Evolutionary conservation across 2,329 filamentous ascomycete genomes (phyloP).

Genomic region (Alternaria novae-zelandiae): DNA sequence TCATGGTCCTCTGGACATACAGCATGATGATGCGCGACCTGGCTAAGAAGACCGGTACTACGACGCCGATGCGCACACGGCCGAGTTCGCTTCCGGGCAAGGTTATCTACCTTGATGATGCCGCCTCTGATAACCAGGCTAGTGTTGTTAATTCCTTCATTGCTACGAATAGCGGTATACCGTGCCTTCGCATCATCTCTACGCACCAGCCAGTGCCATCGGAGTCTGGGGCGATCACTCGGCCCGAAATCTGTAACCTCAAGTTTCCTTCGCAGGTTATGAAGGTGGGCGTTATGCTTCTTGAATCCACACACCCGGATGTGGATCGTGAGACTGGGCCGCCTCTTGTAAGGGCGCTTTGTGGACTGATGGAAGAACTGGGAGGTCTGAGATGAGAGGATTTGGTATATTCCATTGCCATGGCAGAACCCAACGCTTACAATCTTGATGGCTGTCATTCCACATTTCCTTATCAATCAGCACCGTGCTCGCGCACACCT

Average conservation of each 20-base stretch:
- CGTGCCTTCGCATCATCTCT: conserved; percentile 15
- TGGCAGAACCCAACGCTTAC: background rate
- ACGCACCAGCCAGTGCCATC: background rate
- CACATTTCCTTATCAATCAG: background rate
- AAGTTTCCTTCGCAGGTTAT: conserved; percentile 23
- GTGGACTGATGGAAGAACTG: conserved; percentile 15
- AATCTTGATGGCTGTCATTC: background rate
- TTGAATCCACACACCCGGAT: conserved; percentile 24
- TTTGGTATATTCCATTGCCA: background rate
- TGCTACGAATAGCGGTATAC: conserved; percentile 8
- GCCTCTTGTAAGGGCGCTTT: conserved; percentile 24
- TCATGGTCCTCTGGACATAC: conserved; percentile 34
- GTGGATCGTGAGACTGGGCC: conserved; percentile 22
- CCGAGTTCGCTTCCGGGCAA: background rate
- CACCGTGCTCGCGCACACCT: background rate
- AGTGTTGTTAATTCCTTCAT: conserved; percentile 19
- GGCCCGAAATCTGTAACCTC: conserved; percentile 15
- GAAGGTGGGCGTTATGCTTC: conserved; percentile 21
- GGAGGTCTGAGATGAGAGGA: background rate
- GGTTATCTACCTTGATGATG: conserved; percentile 16
- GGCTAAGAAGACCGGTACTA: conserved; percentile 15
- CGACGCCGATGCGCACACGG: background rate
- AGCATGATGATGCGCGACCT: conserved; percentile 29
- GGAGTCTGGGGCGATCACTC: background rate
- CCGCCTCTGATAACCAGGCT: conserved; percentile 6